A percentile compares a stretch with the other conserved stretches of the same genome.
Evolutionary conservation across 2,329 filamentous ascomycete species (phyloP).

Genomic region (Zymoseptoria tritici): DNA sequence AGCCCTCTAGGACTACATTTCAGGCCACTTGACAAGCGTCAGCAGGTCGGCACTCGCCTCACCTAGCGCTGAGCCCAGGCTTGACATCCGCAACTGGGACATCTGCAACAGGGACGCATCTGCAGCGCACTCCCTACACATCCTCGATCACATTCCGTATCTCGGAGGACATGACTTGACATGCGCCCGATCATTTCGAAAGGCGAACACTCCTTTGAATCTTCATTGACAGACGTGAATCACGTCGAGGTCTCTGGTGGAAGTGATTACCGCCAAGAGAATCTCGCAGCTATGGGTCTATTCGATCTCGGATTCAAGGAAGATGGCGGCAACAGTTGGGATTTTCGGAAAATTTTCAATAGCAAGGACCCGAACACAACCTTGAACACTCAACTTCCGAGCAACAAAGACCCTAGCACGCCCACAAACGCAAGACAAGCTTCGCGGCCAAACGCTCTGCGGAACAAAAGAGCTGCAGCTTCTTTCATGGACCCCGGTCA

Average conservation of each 20-base stretch:
- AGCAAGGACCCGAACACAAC: background rate
- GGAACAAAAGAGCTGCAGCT: background rate
- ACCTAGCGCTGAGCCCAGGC: background rate
- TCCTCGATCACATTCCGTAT: background rate
- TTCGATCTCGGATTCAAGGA: background rate
- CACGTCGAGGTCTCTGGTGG: background rate
- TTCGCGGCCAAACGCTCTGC: background rate
- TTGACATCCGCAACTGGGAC: background rate
- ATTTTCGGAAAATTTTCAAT: background rate
- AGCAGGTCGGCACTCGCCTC: background rate
- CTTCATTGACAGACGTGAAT: background rate
- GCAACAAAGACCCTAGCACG: background rate
- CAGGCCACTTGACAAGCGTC: background rate
- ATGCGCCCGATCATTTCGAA: background rate
- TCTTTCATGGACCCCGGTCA: background rate
- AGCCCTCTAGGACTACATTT: background rate
- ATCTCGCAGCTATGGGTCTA: background rate
- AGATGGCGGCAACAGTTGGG: background rate
- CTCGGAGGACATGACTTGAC: background rate
- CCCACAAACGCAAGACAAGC: background rate
- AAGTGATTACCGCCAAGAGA: background rate
- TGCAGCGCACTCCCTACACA: background rate
- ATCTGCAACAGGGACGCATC: background rate
- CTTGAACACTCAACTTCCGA: background rate
- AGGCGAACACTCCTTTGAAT: background rate